These are phyloP conservation scores for Mentha longifolia DNA, from an alignment of 257 asterid genomes.

Conservation along the genomic window DNA sequence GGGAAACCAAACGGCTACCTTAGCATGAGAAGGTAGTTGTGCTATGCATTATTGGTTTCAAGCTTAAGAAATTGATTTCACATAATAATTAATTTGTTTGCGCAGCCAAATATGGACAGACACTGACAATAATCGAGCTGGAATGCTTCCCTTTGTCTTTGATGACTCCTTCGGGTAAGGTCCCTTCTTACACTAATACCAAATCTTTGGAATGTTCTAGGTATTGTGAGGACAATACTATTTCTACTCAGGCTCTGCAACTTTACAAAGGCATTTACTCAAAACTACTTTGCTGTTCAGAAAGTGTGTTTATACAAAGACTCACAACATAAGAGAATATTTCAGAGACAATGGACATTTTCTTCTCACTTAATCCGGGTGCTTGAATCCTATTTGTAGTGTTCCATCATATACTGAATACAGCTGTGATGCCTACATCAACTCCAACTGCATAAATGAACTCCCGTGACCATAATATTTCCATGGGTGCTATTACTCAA, in stretches of 20 bases:
- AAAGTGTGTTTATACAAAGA: too few species aligned
- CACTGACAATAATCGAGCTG: conserved; percentile 89
- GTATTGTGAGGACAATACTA: background rate
- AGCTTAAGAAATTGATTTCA: conserved; percentile 23
- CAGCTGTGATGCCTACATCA: too few species aligned
- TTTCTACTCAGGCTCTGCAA: conserved; percentile 7
- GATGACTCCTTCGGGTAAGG: conserved; percentile 95
- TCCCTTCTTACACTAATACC: conserved; percentile 15
- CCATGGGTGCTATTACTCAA: too few species aligned
- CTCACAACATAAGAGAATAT: too few species aligned
- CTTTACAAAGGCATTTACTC: background rate
- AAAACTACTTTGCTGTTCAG: background rate
- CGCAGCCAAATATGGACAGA: conserved; percentile 98
- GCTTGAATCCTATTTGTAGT: too few species aligned
- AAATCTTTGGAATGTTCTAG: conserved; percentile 8
- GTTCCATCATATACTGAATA: too few species aligned
- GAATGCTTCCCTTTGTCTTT: conserved; percentile 99
- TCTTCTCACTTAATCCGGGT: too few species aligned
- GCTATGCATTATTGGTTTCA: conserved; percentile 14
- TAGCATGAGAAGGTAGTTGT: conserved; percentile 91
- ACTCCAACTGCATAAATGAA: too few species aligned
- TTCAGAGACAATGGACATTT: too few species aligned
- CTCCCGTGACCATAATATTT: too few species aligned
- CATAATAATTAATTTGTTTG: conserved; percentile 25
- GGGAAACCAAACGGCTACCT: conserved; percentile 94